Conservation (phyloP, 306 rosid species). For the Cucumis hystrix region DNA sequence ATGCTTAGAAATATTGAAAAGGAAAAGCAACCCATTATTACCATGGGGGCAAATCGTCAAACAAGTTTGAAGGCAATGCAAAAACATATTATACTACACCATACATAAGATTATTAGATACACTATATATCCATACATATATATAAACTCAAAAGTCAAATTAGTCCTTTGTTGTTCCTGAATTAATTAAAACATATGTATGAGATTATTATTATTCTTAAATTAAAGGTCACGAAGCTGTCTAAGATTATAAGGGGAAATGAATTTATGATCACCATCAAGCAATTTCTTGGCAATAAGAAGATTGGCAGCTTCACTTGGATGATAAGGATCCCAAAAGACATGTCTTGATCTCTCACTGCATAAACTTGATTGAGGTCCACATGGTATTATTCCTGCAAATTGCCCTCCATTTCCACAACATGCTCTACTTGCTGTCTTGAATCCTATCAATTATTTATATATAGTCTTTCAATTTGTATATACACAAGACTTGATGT, state of each 20-base stretch:
- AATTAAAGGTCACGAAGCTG: conserved; percentile 50
- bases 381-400: conserved; percentile 92
- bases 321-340: conserved; percentile 96
- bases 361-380: conserved; percentile 72
- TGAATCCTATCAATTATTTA: conserved; percentile 33
- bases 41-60: not conserved
- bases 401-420: conserved; percentile 93
- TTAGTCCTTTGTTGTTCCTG: not conserved
- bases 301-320: conserved; percentile 84
- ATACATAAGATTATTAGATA: not conserved
- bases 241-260: conserved; percentile 68
- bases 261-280: conserved; percentile 55
- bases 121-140: too few species aligned
- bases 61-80: not conserved
- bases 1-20: not conserved
- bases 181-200: not conserved
- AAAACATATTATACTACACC: not conserved
- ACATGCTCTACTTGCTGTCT: conserved; percentile 65
- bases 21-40: not conserved
- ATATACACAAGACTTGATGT: too few species aligned
- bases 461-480: not conserved
- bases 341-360: conserved; percentile 55
- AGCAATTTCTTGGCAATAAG: conserved; percentile 60
- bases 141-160: not conserved
- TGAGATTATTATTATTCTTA: not conserved